phyloP scores from a whole-genome alignment of 2,329 filamentous ascomycete species.

The Fusarium phyllophilum region DNA sequence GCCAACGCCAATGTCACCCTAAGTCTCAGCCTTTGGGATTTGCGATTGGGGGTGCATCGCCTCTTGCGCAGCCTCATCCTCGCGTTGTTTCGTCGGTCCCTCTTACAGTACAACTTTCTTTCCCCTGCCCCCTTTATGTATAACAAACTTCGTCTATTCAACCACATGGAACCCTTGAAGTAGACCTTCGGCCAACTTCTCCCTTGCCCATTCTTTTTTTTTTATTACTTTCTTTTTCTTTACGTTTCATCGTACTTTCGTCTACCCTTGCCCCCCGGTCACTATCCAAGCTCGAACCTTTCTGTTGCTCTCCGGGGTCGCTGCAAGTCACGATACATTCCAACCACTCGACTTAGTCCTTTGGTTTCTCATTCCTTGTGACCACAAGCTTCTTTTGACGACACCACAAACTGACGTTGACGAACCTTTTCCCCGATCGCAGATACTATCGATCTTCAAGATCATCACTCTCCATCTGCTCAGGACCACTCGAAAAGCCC shows the following conservation, averaged over 20 bases:
- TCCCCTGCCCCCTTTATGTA: conserved; percentile 21
- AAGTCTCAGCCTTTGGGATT: conserved; percentile 10
- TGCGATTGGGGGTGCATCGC: conserved; percentile 17
- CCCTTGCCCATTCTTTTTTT: conserved; percentile 26
- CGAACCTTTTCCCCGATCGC: conserved; percentile 17
- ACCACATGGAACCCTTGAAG: conserved; percentile 21
- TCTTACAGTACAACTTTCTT: conserved; percentile 23
- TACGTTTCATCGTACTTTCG: conserved; percentile 36
- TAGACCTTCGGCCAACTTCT: conserved; percentile 12
- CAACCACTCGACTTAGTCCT: conserved; percentile 40
- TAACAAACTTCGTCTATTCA: conserved; percentile 23
- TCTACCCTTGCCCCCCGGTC: conserved; percentile 35
- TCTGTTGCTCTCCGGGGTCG: conserved; percentile 23
- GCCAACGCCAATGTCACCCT: conserved; percentile 10
- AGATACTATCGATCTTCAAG: conserved; percentile 97
- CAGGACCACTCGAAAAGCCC: conserved; percentile 72
- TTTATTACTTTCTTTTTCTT: conserved; percentile 32
- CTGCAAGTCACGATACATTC: conserved; percentile 41
- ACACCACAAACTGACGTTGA: conserved; percentile 33
- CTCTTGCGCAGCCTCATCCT: conserved; percentile 28
- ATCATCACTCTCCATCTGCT: conserved; percentile 82
- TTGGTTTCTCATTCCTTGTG: conserved; percentile 30
- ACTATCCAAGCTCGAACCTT: conserved; percentile 34
- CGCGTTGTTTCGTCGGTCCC: conserved; percentile 10
- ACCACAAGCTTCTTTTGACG: conserved; percentile 12